A percentile compares a stretch with the other conserved stretches of the same genome.
These are phyloP conservation scores for Tulasnella sp. DNA, from an alignment of 768 basidiomycete species.

Conservation along the genomic window DNA sequence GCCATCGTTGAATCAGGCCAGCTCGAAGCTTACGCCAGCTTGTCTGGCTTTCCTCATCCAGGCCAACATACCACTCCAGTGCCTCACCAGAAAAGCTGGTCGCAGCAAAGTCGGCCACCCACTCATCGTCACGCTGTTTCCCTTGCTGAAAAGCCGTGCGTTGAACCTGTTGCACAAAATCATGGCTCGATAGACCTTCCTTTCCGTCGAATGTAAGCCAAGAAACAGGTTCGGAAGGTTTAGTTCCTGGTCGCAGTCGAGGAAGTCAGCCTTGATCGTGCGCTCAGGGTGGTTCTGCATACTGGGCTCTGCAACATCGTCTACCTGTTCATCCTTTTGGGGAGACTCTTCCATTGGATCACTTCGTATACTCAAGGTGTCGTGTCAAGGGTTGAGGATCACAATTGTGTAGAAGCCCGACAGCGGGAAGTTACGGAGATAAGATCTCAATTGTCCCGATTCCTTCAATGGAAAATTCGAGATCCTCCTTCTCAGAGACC, in stretches of 20 bases:
- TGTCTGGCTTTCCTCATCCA: not conserved
- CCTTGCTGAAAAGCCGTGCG: not conserved
- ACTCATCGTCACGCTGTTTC: slow-evolving; percentile 12
- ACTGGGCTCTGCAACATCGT: not conserved
- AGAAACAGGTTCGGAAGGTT: not conserved
- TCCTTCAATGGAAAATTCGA: no score
- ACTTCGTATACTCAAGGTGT: no score
- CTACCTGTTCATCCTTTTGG: no score
- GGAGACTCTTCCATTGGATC: no score
- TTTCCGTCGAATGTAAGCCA: not conserved
- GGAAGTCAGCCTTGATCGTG: not conserved
- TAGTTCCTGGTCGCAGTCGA: not conserved
- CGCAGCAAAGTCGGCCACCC: slow-evolving; percentile 19
- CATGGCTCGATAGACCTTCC: not conserved
- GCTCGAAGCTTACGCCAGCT: slow-evolving; percentile 11
- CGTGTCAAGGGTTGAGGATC: no score
- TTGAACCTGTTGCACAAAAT: not conserved
- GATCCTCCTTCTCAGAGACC: no score
- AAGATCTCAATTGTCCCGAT: no score
- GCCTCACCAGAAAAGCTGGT: slow-evolving; percentile 6
- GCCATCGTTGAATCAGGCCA: not conserved
- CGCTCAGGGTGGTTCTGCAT: not conserved
- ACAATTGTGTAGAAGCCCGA: no score
- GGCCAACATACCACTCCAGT: not conserved
- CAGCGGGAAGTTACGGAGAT: no score